A percentile compares a stretch with the other conserved stretches of the same genome.
phyloP scores from a whole-genome alignment of 2,329 filamentous ascomycete genomes.

The Colletotrichum sansevieriae region DNA sequence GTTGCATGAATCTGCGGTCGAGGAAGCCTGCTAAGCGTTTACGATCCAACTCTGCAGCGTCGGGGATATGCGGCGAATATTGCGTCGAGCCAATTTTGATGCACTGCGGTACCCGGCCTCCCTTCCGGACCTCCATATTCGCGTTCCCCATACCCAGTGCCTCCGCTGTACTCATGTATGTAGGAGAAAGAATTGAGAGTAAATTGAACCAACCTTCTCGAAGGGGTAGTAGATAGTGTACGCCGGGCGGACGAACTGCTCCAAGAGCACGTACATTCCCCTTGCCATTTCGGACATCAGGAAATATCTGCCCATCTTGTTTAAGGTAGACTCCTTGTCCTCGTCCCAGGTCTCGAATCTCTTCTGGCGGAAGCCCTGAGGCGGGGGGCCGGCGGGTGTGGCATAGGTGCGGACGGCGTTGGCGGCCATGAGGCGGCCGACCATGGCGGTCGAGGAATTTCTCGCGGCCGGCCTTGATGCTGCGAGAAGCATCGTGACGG shows the following conservation, averaged over 20 bases:
- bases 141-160: background rate
- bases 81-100: background rate
- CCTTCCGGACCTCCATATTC: slow-evolving; percentile 1
- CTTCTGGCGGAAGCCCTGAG: slow-evolving; percentile 83
- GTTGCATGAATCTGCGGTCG: background rate
- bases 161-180: too few relatives aligned
- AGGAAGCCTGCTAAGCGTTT: too few relatives aligned
- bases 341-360: slow-evolving; percentile 84
- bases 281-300: slow-evolving; percentile 94
- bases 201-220: slow-evolving; percentile 77
- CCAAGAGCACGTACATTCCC: slow-evolving; percentile 97
- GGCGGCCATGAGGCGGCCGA: slow-evolving; percentile 39
- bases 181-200: background rate
- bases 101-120: background rate
- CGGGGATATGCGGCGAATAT: background rate
- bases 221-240: slow-evolving; percentile 99
- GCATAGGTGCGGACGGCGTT: slow-evolving; percentile 59
- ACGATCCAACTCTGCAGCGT: too few relatives aligned
- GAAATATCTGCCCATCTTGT: slow-evolving; percentile 93
- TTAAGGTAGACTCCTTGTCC: slow-evolving; percentile 79
- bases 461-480: slow-evolving; percentile 38
- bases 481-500: slow-evolving; percentile 40
- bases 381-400: slow-evolving; percentile 82
- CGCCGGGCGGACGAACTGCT: slow-evolving; percentile 99
- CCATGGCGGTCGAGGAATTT: slow-evolving; percentile 31